These are phyloP conservation scores for Trypanosoma scelopori DNA, from an alignment of 208 protist species.

Conservation along the genomic window DNA sequence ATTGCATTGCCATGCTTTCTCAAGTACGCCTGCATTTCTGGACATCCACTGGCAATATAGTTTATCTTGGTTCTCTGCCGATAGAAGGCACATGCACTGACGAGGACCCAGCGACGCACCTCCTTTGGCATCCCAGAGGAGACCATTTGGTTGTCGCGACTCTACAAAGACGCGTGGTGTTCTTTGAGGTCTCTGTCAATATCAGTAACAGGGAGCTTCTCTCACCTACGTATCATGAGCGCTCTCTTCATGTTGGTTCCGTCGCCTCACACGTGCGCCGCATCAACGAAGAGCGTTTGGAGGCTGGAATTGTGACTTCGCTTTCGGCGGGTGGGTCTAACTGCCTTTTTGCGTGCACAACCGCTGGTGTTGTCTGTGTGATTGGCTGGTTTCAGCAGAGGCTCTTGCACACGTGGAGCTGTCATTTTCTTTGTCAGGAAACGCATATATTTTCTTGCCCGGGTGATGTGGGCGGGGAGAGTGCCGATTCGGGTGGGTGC, in stretches of 20 bases:
- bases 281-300: conserved; percentile 33
- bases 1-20: conserved; percentile 50
- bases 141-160: conserved; percentile 61
- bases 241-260: conserved; percentile 25
- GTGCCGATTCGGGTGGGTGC: neutral
- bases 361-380: conserved; percentile 56
- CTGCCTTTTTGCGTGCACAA: conserved; percentile 64
- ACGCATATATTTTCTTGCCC: neutral
- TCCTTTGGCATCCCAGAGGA: conserved; percentile 61
- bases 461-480: conserved; percentile 2
- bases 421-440: conserved; percentile 14
- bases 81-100: conserved; percentile 38
- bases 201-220: conserved; percentile 13
- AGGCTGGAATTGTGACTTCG: conserved; percentile 40
- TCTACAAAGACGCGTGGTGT: conserved; percentile 42
- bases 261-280: conserved; percentile 43
- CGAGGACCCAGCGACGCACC: conserved; percentile 45
- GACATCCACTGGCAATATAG: conserved; percentile 30
- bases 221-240: neutral
- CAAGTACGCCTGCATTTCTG: conserved; percentile 65
- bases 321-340: conserved; percentile 41
- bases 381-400: conserved; percentile 53
- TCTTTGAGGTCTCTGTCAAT: conserved; percentile 37
- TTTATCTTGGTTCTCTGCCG: conserved; percentile 43
- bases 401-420: conserved; percentile 58